Evolutionary conservation across 2,329 filamentous ascomycete species (phyloP), one percentile per base, ranked within the genome.

Genomic region (Hypoxylon sp.): DNA sequence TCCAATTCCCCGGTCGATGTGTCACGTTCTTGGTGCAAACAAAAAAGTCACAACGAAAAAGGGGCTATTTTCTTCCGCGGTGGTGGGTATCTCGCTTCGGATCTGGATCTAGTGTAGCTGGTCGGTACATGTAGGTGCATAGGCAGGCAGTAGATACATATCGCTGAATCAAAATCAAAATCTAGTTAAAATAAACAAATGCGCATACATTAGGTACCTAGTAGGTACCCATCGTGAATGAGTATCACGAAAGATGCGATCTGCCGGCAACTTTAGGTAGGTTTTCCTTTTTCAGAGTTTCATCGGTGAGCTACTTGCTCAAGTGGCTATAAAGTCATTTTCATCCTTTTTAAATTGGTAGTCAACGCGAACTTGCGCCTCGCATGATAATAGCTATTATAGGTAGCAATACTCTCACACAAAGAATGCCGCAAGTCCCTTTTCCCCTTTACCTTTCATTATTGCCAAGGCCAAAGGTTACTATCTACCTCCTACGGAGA

Each of bases 141-240:
- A 60, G 48, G 14, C 6, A 3, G 6, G 24, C n/a, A n/a, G 24
- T 53, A 42, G 36, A 44, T 44, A 46, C 12, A 46, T 46, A 12
- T 46, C 44, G 49, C 26, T 48, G 50, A 14, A 50, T 42, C 32
- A 18, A 36, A 54, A 61, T 30, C 11, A 54, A 61, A 61, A 49
- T n/a, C n/a, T n/a, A n/a, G 42, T 61, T 54, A 20, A 61, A 61
- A 9, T 53, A n/a, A 45, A n/a, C 5, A 18, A 45, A 20, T 3
- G 16, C 36, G 16, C 9, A 14, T 14, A 40, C 16, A 40, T 20
- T n/a, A n/a, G n/a, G n/a, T n/a, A n/a, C n/a, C n/a, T n/a, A n/a
- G n/a, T n/a, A n/a, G n/a, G n/a, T n/a, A 16, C 11, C 6, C 20
- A 20, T 11, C 7, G 36, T 40, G 36, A 40, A 40, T 40, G 36